These are phyloP conservation scores for Plasmodium reichenowi DNA, from an alignment of 169 alveolate species.

Conservation along the genomic window DNA sequence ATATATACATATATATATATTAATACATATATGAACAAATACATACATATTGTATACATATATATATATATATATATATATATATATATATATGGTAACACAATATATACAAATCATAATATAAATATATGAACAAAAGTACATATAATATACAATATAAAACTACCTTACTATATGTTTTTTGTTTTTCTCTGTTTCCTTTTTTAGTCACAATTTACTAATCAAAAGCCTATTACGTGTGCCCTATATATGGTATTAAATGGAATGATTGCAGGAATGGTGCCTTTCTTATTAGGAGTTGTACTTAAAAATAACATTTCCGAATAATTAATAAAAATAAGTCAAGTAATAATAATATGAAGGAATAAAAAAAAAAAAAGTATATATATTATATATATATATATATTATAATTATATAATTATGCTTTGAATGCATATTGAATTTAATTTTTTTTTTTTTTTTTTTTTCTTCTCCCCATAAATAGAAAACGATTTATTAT, in stretches of 20 bases:
- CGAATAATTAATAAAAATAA: constrained; percentile 24
- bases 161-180: too few relatives aligned
- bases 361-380: too few relatives aligned
- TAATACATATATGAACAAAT: too few relatives aligned
- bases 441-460: not conserved
- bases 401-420: not conserved
- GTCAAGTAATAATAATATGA: constrained; percentile 14
- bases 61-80: not conserved
- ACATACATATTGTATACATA: not conserved
- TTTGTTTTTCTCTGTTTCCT: not conserved
- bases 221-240: constrained; percentile 83
- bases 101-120: not conserved
- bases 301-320: constrained; percentile 77
- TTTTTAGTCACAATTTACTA: constrained; percentile 85
- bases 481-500: not conserved
- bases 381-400: not conserved
- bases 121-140: not conserved
- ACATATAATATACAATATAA: not conserved
- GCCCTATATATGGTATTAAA: constrained; percentile 87
- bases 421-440: not conserved
- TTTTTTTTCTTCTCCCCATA: not conserved
- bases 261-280: constrained; percentile 87
- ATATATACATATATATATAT: not conserved
- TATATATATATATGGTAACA: not conserved
- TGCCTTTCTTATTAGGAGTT: constrained; percentile 86